phyloP scores from a whole-genome alignment of 805 yeast species.

The Lachancea kluyveri region DNA sequence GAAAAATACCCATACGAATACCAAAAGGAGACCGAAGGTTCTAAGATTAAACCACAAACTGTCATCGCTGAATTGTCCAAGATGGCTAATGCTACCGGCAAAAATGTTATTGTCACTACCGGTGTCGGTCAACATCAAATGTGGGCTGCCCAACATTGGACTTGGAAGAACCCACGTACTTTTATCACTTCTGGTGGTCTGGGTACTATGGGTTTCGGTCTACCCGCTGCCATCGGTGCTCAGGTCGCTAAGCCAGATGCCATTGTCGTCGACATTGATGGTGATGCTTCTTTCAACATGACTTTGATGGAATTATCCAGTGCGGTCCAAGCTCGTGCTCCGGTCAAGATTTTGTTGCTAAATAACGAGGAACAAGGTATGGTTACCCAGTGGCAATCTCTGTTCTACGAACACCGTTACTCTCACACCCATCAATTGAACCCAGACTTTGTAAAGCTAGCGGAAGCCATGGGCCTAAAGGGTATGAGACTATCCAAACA shows the following conservation, averaged over 20 bases:
- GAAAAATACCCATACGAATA: slow-evolving; percentile 79
- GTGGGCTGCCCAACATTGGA: slow-evolving; percentile 99
- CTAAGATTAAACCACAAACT: slow-evolving; percentile 88
- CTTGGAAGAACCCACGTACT: slow-evolving; percentile 88
- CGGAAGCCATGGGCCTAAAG: slow-evolving; percentile 89
- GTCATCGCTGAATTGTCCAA: slow-evolving; percentile 71
- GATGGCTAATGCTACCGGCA: slow-evolving; percentile 49
- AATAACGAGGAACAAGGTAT: slow-evolving; percentile 99
- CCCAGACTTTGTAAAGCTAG: slow-evolving; percentile 88
- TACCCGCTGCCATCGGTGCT: slow-evolving; percentile 98
- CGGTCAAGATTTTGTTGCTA: slow-evolving; percentile 81
- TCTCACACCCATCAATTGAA: slow-evolving; percentile 96
- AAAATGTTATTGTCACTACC: slow-evolving; percentile 84
- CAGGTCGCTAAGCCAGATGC: slow-evolving; percentile 95
- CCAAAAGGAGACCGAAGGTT: slow-evolving; percentile 71
- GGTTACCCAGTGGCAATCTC: slow-evolving; percentile 99
- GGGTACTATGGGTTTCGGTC: slow-evolving; percentile 98
- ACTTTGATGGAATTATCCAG: slow-evolving; percentile 87
- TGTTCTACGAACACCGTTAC: slow-evolving; percentile 94
- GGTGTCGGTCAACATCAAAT: slow-evolving; percentile 99
- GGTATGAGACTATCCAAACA: slow-evolving; percentile 71
- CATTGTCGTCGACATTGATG: slow-evolving; percentile 92
- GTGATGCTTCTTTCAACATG: slow-evolving; percentile 99
- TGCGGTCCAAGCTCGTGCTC: slow-evolving; percentile 90
- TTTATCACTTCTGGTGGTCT: slow-evolving; percentile 98